Conservation (phyloP, 257 asterid species). For the Scutellaria baicalensis region DNA sequence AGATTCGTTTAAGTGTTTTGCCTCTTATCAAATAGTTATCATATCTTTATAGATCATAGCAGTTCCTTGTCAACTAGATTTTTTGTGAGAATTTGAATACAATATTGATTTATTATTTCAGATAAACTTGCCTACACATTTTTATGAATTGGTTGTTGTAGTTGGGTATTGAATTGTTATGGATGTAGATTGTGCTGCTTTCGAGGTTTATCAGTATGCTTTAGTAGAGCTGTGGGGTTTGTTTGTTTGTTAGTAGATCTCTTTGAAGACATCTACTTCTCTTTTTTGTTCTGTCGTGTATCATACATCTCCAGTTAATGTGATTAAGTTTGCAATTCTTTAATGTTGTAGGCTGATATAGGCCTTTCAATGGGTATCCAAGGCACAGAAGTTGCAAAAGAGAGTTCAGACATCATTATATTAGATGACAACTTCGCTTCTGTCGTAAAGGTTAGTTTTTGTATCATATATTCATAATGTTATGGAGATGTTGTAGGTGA, state of each 20-base stretch:
- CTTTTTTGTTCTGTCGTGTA: background rate
- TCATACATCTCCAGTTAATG: background rate
- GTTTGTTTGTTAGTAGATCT: background rate
- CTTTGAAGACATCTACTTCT: background rate
- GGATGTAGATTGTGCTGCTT: background rate
- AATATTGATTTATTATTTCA: background rate
- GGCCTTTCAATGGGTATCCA: slow-evolving; percentile 99
- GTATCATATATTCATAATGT: background rate
- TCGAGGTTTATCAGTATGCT: background rate
- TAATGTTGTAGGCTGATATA: slow-evolving; percentile 75
- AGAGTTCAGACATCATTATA: slow-evolving; percentile 95
- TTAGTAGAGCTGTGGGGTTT: background rate
- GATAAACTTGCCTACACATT: background rate
- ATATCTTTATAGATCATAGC: background rate
- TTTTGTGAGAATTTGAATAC: background rate
- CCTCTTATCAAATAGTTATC: background rate
- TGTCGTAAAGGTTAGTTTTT: slow-evolving; percentile 82
- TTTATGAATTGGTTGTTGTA: background rate
- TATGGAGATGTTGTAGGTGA: background rate
- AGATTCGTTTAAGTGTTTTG: background rate
- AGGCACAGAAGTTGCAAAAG: slow-evolving; percentile 99
- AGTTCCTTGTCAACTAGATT: slow-evolving; percentile 1
- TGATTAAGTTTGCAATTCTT: background rate
- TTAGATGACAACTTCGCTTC: slow-evolving; percentile 92
- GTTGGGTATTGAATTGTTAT: background rate